Percentiles rank a stretch among this genome's conserved stretches.
phyloP scores from a whole-genome alignment of 768 basidiomycete species.

The Scleroderma bovista region DNA sequence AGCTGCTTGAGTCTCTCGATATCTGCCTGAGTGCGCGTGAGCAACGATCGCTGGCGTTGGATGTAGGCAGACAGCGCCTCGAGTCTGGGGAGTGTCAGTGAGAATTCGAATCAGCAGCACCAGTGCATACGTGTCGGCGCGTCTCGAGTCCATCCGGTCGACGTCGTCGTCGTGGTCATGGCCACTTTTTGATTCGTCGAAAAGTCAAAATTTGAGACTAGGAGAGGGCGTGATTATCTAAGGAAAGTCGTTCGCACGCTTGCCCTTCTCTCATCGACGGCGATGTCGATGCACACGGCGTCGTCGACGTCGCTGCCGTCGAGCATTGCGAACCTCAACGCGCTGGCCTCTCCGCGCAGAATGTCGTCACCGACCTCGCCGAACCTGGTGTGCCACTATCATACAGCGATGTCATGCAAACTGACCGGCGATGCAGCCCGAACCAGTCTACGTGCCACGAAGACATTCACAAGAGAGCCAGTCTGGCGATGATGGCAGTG shows the following conservation, averaged over 20 bases:
- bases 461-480: conserved; percentile 48
- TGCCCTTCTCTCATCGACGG: conserved; percentile 1
- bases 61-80: conserved; percentile 67
- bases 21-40: conserved; percentile 58
- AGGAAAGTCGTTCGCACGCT: conserved; percentile 20
- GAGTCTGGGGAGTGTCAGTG: conserved; percentile 14
- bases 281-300: conserved; percentile 15
- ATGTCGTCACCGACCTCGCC: conserved; percentile 37
- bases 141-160: conserved; percentile 26
- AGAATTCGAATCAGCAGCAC: neutral
- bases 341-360: conserved; percentile 22
- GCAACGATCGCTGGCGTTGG: conserved; percentile 50
- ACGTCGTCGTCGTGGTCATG: conserved; percentile 28
- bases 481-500: conserved; percentile 36
- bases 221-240: conserved; percentile 5
- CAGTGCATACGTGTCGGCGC: conserved; percentile 30
- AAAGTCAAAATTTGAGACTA: conserved; percentile 7
- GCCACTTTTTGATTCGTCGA: no score
- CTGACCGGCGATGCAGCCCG: conserved; percentile 31
- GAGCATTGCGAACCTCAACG: conserved; percentile 29
- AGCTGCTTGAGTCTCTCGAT: conserved; percentile 50
- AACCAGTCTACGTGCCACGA: conserved; percentile 41
- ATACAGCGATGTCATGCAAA: conserved; percentile 1
- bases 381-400: conserved; percentile 30
- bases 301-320: conserved; percentile 30